These are phyloP conservation scores for Fusarium tanahbumbuense DNA, from an alignment of 2,329 filamentous ascomycete genomes.

Conservation along the genomic window DNA sequence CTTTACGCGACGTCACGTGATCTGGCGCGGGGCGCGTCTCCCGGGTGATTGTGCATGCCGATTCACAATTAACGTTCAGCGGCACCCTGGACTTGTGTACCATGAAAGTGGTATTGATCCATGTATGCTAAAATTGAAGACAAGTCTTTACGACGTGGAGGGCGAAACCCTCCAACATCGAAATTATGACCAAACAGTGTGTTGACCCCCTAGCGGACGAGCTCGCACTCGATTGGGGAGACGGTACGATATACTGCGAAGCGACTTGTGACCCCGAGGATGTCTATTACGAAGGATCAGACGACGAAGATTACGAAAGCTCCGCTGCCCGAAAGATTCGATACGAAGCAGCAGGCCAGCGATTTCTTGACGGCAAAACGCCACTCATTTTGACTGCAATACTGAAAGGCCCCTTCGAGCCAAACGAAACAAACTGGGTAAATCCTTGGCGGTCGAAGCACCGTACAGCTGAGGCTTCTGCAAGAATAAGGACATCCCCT, in stretches of 20 bases:
- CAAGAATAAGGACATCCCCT: constrained; percentile 30
- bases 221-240: constrained; percentile 39
- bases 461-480: constrained; percentile 30
- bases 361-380: constrained; percentile 67
- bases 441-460: constrained; percentile 52
- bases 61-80: constrained; percentile 9
- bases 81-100: constrained; percentile 2
- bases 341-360: constrained; percentile 69
- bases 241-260: constrained; percentile 60
- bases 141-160: constrained; percentile 14
- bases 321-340: constrained; percentile 61
- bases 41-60: constrained; percentile 40
- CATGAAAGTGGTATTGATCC: not conserved
- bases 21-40: constrained; percentile 47
- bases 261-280: constrained; percentile 57
- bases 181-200: constrained; percentile 28
- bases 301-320: constrained; percentile 64
- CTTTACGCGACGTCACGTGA: constrained; percentile 55
- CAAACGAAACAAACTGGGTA: constrained; percentile 44
- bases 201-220: constrained; percentile 22
- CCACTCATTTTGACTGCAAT: constrained; percentile 70
- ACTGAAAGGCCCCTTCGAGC: constrained; percentile 71
- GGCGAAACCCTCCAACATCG: constrained; percentile 25
- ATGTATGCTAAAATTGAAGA: constrained; percentile 5
- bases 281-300: constrained; percentile 66